These are phyloP conservation scores for Penicillium dipodomyicola DNA, from an alignment of 495 filamentous ascomycete species.

Conservation along the genomic window DNA sequence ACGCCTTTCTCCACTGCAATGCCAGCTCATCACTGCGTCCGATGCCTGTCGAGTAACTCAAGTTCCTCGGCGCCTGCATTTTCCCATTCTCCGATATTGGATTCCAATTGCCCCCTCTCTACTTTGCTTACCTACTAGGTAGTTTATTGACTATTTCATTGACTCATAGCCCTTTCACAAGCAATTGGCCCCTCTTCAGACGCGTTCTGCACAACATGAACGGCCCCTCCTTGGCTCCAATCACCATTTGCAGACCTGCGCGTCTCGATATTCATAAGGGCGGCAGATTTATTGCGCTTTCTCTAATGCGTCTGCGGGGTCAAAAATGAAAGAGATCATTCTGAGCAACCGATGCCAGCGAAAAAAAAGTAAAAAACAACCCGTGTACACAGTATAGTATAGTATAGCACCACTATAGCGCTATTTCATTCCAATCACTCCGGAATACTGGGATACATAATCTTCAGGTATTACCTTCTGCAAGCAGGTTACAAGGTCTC, in stretches of 20 bases:
- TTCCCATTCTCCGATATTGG: conserved; percentile 3
- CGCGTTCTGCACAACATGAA: conserved; percentile 41
- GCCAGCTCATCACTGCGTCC: conserved; percentile 91
- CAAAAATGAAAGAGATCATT: not conserved
- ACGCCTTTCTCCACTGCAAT: conserved; percentile 47
- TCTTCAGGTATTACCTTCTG: conserved; percentile 6
- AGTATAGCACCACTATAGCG: not conserved
- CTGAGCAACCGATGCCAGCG: not conserved
- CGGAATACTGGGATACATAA: not conserved
- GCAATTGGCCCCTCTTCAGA: conserved; percentile 9
- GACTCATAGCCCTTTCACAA: not conserved
- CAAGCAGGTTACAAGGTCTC: not conserved
- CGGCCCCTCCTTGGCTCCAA: conserved; percentile 30
- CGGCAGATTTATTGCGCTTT: conserved; percentile 19
- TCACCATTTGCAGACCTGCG: conserved; percentile 19
- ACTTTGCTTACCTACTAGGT: not conserved
- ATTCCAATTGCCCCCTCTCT: not conserved
- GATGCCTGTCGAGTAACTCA: conserved; percentile 46
- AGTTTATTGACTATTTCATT: not conserved
- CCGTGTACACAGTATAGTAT: not conserved
- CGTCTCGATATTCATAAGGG: conserved; percentile 19
- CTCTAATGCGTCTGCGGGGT: conserved; percentile 31
- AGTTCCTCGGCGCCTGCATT: not conserved
- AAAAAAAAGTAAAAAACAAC: not conserved
- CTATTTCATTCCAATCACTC: not conserved